Base-by-base conservation (phyloP, 2,329 filamentous ascomycete genomes). In the Apiospora sp. region DNA sequence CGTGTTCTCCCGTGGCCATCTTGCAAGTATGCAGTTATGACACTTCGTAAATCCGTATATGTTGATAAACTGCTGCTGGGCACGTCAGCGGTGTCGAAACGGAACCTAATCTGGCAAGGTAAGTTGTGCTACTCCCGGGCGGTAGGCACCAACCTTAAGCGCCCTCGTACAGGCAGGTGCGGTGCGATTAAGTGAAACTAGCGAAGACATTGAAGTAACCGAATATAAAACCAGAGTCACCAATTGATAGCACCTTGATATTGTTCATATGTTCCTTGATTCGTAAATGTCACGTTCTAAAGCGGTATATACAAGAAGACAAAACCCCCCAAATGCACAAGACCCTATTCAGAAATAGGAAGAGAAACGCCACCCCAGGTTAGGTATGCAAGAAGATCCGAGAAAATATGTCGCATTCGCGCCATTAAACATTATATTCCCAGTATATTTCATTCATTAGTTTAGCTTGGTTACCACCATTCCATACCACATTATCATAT, bases 381-480 rank as follows among this genome's bases (percentile, higher is more conserved):
- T 1, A 14, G 8, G 58, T n/a, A 64, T 41, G 19, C 19, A 24
- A 13, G 14, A 61, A 34, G 8, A 64, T n/a, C 34, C 34, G 58
- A 37, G 58, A 41, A 61, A 34, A 2, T 24, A n/a, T 64, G 58
- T 14, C 58, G 34, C 34, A 19, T 5, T 41, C 34, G 58, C 34
- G 58, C 34, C 58, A 64, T 64, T 64, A 64, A n/a, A 64, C 58
- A 64, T 64, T 64, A 64, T 10, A 41, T 22, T 24, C 30, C 58
- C 34, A 41, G 34, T n/a, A 14, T 7, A 22, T 14, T 51, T n/a
- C 46, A 4, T n/a, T 8, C 16, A 12, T 16, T 34, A 8, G 27
- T 30, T 30, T 30, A 4, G 27, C 12, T 22, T n/a, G n/a, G 54
- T 37, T 19, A 22, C 7, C 14, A 16, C 30, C 30, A 37, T 22